Conservation (phyloP, 768 basidiomycete genomes). For the Mycena maculata region DNA sequence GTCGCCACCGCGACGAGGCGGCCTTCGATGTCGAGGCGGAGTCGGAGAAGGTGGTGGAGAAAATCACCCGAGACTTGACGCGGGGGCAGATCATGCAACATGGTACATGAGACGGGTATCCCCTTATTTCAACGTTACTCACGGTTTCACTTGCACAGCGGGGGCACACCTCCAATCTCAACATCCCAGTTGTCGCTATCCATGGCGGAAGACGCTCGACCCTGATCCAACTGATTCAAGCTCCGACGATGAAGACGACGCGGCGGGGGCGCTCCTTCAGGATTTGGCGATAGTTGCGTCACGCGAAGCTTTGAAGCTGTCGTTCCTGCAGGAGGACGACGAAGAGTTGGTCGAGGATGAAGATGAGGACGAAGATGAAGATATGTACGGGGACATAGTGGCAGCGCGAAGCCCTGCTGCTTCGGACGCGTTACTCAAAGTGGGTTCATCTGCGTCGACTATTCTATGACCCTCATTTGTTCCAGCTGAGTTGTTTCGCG, state of each 20-base stretch:
- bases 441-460: background rate
- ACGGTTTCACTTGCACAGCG: constrained; percentile 18
- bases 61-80: background rate
- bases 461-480: too few species aligned
- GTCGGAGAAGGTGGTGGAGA: background rate
- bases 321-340: background rate
- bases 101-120: background rate
- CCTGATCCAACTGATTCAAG: too few species aligned
- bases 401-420: too few species aligned
- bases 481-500: background rate
- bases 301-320: background rate
- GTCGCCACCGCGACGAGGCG: background rate
- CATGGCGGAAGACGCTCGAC: constrained; percentile 20
- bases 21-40: background rate
- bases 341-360: too few species aligned
- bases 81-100: background rate
- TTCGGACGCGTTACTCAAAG: background rate
- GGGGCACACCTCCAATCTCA: constrained; percentile 20
- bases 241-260: background rate
- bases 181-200: constrained; percentile 15
- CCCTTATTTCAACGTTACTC: background rate
- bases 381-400: background rate
- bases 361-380: background rate
- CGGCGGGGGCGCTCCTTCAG: background rate
- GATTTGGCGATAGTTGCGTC: background rate